These are phyloP conservation scores for Hygrophoropsis aurantiaca DNA, from an alignment of 768 basidiomycete genomes.

Conservation along the genomic window DNA sequence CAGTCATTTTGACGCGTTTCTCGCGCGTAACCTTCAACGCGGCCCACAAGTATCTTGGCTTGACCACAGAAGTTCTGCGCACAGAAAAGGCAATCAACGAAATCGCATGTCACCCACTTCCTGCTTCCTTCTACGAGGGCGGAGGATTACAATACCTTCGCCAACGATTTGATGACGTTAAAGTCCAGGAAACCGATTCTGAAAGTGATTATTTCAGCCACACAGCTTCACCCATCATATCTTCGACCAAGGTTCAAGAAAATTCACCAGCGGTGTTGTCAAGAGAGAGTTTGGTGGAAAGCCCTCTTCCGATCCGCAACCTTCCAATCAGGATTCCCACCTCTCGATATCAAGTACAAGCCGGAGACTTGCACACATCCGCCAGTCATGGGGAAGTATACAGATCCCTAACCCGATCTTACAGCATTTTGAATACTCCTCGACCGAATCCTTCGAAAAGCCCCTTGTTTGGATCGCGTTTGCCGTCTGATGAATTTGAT, in stretches of 20 bases:
- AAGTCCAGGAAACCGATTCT: conserved; percentile 42
- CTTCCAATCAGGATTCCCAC: conserved; percentile 21
- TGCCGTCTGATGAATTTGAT: conserved; percentile 76
- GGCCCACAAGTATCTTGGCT: conserved; percentile 92
- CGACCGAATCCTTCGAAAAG: conserved; percentile 32
- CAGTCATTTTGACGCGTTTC: conserved; percentile 93
- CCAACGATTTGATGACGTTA: conserved; percentile 78
- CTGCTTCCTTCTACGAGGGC: conserved; percentile 86
- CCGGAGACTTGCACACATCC: conserved; percentile 73
- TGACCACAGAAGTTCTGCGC: conserved; percentile 92
- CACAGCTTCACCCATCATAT: conserved; percentile 11
- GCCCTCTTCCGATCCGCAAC: conserved; percentile 21
- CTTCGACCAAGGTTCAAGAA: conserved; percentile 12
- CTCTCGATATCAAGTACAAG: conserved; percentile 66
- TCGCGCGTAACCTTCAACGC: conserved; percentile 97
- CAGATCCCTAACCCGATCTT: conserved; percentile 45
- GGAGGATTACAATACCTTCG: conserved; percentile 88
- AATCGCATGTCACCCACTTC: conserved; percentile 93
- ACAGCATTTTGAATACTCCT: conserved; percentile 53
- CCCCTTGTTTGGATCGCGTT: conserved; percentile 18
- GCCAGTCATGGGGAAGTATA: conserved; percentile 49
- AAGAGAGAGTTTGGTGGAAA: conserved; percentile 24
- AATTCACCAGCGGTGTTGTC: conserved; percentile 14
- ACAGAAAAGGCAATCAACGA: conserved; percentile 98
- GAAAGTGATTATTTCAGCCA: conserved; percentile 59